Conservation (phyloP, 2,329 filamentous ascomycete species). For the Stemphylium lycopersici region DNA sequence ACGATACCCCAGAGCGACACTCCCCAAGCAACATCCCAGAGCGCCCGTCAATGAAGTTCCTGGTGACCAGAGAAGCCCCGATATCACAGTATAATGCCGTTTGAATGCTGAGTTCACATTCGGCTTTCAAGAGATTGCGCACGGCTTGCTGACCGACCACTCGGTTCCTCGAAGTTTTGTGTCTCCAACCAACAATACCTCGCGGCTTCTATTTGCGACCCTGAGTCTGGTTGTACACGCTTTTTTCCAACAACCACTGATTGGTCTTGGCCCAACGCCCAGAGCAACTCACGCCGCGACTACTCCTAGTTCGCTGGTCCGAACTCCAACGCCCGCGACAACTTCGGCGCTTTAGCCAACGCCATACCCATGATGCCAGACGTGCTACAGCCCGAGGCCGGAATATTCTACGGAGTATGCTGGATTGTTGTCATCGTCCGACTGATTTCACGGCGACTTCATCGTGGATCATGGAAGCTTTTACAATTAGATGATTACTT, state of each 20-base stretch:
- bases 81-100: constrained; percentile 11
- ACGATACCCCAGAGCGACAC: constrained; percentile 6
- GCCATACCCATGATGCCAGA: constrained; percentile 25
- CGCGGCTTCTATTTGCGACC: constrained; percentile 5
- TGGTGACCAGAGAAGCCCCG: constrained; percentile 1
- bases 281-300: constrained; percentile 2
- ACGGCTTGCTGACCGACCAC: constrained; percentile 2
- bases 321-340: constrained; percentile 5
- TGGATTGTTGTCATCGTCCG: constrained; percentile 42
- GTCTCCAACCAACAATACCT: neutral
- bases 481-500: constrained; percentile 47
- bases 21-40: constrained; percentile 14
- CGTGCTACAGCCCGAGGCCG: constrained; percentile 41
- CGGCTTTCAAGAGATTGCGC: neutral
- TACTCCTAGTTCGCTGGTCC: neutral
- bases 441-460: constrained; percentile 37
- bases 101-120: constrained; percentile 5
- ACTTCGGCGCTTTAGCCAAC: constrained; percentile 10
- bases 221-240: constrained; percentile 10
- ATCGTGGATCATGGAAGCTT: constrained; percentile 39
- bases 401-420: constrained; percentile 42
- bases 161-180: constrained; percentile 5
- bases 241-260: neutral
- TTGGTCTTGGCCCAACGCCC: constrained; percentile 3
- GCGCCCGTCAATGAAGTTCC: constrained; percentile 4